Percentiles rank a stretch among this genome's conserved stretches.
Evolutionary conservation across 768 basidiomycete species (phyloP).

Genomic region (Suillus americanus): DNA sequence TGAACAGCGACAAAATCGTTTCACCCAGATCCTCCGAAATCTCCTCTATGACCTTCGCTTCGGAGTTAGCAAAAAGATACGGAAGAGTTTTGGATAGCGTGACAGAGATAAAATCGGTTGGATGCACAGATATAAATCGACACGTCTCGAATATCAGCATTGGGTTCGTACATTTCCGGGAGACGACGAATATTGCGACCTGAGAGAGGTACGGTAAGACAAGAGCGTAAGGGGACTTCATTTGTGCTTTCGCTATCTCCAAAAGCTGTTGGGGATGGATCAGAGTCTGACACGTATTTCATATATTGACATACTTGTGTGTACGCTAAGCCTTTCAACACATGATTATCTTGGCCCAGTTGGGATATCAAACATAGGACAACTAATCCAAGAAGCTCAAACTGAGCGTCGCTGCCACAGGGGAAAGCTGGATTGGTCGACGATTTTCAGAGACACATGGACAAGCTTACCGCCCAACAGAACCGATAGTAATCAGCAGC

Average conservation of each 20-base stretch:
- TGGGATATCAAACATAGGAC: constrained; percentile 65
- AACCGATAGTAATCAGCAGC: constrained; percentile 57
- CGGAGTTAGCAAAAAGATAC: constrained; percentile 60
- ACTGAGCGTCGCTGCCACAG: constrained; percentile 42
- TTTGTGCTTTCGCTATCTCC: constrained; percentile 53
- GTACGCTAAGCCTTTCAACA: constrained; percentile 67
- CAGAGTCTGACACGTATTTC: neutral
- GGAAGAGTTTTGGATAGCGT: constrained; percentile 70
- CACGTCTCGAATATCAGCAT: constrained; percentile 62
- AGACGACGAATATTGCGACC: constrained; percentile 65
- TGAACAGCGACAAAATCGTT: constrained; percentile 48
- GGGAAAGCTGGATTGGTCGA: constrained; percentile 5
- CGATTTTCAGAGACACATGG: neutral
- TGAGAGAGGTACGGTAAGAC: constrained; percentile 67
- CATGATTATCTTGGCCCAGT: constrained; percentile 64
- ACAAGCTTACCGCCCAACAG: constrained; percentile 43
- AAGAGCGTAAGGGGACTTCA: constrained; percentile 64
- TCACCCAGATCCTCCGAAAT: constrained; percentile 55
- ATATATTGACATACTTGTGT: constrained; percentile 51
- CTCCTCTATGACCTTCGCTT: constrained; percentile 55
- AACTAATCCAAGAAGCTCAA: constrained; percentile 55
- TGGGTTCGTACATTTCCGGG: constrained; percentile 58
- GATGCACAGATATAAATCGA: constrained; percentile 59
- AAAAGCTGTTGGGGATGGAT: constrained; percentile 46
- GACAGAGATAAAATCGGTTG: constrained; percentile 59